Evolutionary conservation across 257 asterid genomes (phyloP).

Genomic region (Galeopsis tetrahit): DNA sequence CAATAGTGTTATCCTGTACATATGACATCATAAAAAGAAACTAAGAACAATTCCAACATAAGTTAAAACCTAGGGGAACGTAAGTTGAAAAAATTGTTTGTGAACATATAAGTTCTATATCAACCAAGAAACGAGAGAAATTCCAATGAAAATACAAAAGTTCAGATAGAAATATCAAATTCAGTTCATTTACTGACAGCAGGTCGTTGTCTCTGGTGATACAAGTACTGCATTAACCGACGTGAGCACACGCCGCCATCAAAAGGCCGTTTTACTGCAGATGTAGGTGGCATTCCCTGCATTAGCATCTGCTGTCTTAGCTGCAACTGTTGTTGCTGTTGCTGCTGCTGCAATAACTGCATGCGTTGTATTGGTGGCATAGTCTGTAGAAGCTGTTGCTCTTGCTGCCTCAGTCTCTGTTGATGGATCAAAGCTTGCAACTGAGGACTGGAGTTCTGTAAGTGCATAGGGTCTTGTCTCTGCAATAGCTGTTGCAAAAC

Average conservation of each 20-base stretch:
- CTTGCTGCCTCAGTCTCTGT: constrained; percentile 81
- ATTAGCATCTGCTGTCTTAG: constrained; percentile 57
- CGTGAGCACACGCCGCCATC: constrained; percentile 92
- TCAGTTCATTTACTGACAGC: constrained; percentile 58
- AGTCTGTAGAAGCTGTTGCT: constrained; percentile 72
- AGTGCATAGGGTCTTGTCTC: constrained; percentile 68
- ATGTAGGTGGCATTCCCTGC: constrained; percentile 65
- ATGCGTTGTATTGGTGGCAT: constrained; percentile 81
- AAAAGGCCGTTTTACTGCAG: constrained; percentile 64
- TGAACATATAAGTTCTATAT: constrained; percentile 6
- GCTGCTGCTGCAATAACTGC: constrained; percentile 75
- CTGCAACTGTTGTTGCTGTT: constrained; percentile 59
- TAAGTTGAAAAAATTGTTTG: constrained; percentile 6
- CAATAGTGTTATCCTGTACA: constrained; percentile 74
- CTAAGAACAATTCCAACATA: background rate
- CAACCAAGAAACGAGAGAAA: background rate
- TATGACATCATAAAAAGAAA: constrained; percentile 20
- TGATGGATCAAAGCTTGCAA: constrained; percentile 82
- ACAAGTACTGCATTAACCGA: constrained; percentile 86
- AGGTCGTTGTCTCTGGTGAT: constrained; percentile 94
- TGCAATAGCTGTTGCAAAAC: constrained; percentile 72
- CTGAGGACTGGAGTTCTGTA: constrained; percentile 73
- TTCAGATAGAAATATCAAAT: constrained; percentile 1
- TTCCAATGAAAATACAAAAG: background rate
- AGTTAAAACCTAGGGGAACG: constrained; percentile 9